phyloP scores from a whole-genome alignment of 176 grass and related monocot species.

The Oryza brachyantha region DNA sequence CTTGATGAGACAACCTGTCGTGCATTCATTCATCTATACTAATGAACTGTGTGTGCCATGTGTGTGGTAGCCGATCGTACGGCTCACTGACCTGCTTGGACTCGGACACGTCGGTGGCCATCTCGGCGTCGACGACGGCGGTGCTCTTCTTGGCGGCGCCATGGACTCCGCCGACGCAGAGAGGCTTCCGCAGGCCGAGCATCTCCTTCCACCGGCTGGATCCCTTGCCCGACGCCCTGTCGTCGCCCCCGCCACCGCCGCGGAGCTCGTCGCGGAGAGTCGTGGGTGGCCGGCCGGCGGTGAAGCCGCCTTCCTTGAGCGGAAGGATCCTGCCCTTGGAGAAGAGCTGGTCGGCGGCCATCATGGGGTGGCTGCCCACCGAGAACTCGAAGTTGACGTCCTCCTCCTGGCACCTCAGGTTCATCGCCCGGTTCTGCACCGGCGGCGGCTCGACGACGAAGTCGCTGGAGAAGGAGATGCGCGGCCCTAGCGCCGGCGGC shows the following conservation, averaged over 20 bases:
- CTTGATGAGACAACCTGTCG: conserved; percentile 27
- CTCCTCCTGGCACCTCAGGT: conserved; percentile 50
- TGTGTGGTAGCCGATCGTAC: not conserved
- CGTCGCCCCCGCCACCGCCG: conserved; percentile 4
- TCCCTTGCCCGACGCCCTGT: conserved; percentile 41
- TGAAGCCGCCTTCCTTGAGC: conserved; percentile 50
- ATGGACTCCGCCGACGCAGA: conserved; percentile 30
- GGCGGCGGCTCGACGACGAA: conserved; percentile 74
- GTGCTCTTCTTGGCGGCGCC: conserved; percentile 36
- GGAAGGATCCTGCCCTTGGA: conserved; percentile 91
- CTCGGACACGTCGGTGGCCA: conserved; percentile 19
- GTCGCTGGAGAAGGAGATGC: conserved; percentile 99
- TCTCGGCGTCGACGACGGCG: conserved; percentile 18
- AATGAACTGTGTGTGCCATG: not conserved
- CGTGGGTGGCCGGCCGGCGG: conserved; percentile 13
- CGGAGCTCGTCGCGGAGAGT: conserved; percentile 80
- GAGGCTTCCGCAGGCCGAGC: conserved; percentile 62
- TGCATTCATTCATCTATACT: not conserved
- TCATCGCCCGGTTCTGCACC: conserved; percentile 48
- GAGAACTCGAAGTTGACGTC: conserved; percentile 96
- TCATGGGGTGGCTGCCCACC: conserved; percentile 79
- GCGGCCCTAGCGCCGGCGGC: conserved; percentile 48
- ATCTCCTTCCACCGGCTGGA: conserved; percentile 83
- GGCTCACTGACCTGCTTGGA: conserved; percentile 39
- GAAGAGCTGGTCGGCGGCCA: conserved; percentile 97